Percentiles rank a stretch among this genome's conserved stretches.
phyloP scores from a whole-genome alignment of 2,329 filamentous ascomycete genomes.

The Gnomoniopsis sp. region DNA sequence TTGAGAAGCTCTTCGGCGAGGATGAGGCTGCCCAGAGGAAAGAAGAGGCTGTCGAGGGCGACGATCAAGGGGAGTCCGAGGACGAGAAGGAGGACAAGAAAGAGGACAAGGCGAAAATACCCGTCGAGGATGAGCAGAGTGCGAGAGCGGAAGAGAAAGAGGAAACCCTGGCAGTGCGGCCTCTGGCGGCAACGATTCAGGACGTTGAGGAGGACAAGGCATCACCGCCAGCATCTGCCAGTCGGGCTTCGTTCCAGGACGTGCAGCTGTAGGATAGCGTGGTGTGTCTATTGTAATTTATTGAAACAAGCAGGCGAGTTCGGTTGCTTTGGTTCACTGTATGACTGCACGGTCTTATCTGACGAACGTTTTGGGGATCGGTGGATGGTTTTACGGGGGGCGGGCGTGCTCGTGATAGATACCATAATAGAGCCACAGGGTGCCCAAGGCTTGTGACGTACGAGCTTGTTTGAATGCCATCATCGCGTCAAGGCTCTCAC shows the following conservation, averaged over 20 bases:
- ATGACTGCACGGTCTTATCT: neutral
- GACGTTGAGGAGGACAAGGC: conserved; percentile 36
- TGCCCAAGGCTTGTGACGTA: neutral
- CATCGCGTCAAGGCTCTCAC: conserved; percentile 29
- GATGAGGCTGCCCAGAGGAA: conserved; percentile 24
- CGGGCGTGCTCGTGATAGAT: conserved; percentile 4
- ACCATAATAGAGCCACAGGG: conserved; percentile 9
- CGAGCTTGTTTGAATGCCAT: neutral
- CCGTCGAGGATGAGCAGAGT: conserved; percentile 44
- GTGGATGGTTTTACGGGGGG: neutral
- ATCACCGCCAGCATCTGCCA: conserved; percentile 43
- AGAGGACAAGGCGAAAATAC: conserved; percentile 26
- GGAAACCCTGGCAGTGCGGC: conserved; percentile 50
- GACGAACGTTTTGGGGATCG: neutral
- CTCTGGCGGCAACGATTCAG: conserved; percentile 28
- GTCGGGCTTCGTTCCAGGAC: conserved; percentile 61
- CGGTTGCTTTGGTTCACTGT: conserved; percentile 2
- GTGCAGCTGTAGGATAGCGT: conserved; percentile 49
- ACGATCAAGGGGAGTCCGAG: conserved; percentile 25
- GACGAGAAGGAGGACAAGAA: conserved; percentile 36
- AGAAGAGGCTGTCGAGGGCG: conserved; percentile 25
- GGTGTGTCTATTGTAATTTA: neutral
- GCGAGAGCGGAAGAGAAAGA: conserved; percentile 53
- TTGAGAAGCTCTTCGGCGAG: conserved; percentile 20
- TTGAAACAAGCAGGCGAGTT: neutral